Conservation (phyloP, 2,329 filamentous ascomycete species). For the Epichloe bromicola region DNA sequence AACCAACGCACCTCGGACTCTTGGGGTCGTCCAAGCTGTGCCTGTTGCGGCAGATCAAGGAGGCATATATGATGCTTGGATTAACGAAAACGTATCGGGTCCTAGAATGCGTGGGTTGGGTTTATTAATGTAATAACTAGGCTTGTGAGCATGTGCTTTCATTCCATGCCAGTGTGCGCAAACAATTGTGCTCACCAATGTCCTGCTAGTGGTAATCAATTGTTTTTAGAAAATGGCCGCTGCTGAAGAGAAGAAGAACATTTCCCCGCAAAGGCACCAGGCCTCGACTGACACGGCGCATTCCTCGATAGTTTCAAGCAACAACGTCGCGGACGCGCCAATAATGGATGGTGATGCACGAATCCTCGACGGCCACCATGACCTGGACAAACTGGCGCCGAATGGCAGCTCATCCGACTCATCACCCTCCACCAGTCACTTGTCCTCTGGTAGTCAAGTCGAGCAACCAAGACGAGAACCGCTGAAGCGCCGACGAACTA, state of each 20-base stretch:
- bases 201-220: not conserved
- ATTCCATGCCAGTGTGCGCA: not conserved
- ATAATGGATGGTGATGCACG: not conserved
- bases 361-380: not conserved
- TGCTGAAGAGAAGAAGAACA: not conserved
- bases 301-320: not conserved
- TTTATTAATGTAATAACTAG: too few species aligned
- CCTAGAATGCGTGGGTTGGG: too few species aligned
- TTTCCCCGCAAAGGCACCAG: not conserved
- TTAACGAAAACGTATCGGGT: not conserved
- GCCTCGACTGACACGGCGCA: not conserved
- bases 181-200: too few species aligned
- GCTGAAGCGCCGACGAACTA: slow-evolving; percentile 13
- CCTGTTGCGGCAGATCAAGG: not conserved
- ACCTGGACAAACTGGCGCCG: not conserved
- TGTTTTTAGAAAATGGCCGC: not conserved
- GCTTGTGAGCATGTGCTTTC: not conserved
- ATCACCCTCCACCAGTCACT: not conserved
- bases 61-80: not conserved
- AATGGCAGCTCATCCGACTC: not conserved
- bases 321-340: not conserved
- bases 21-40: not conserved
- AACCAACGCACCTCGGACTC: not conserved
- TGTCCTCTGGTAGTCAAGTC: not conserved
- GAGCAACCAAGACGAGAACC: slow-evolving; percentile 3